Conservation (phyloP, 2,329 filamentous ascomycete genomes). For the Aspergillus alliaceus region DNA sequence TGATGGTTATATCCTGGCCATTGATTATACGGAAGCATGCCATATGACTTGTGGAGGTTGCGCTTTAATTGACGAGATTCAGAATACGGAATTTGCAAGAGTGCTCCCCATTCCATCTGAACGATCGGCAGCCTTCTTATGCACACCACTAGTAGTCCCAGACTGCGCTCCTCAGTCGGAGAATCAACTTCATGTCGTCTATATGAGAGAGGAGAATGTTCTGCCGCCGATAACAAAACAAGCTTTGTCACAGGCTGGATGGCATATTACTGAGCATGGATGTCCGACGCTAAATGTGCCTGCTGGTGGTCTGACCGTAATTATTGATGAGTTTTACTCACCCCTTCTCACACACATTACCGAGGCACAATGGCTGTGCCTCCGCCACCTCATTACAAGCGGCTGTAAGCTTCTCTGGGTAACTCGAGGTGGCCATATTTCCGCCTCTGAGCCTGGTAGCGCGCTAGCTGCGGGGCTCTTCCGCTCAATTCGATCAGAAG, state of each 20-base stretch:
- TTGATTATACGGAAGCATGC: background rate
- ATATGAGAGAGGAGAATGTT: background rate
- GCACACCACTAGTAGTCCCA: background rate
- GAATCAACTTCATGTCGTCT: background rate
- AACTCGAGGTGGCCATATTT: slow-evolving; percentile 3
- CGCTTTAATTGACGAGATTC: background rate
- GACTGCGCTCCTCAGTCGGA: background rate
- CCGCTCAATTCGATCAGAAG: slow-evolving; percentile 8
- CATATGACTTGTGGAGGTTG: background rate
- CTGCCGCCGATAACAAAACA: background rate
- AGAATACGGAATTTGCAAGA: background rate
- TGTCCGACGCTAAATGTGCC: background rate
- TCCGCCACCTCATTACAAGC: background rate
- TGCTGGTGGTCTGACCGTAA: background rate
- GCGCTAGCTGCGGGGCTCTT: slow-evolving; percentile 7
- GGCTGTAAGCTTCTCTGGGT: slow-evolving; percentile 10
- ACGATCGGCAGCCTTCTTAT: background rate
- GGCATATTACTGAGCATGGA: background rate
- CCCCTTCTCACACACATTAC: background rate
- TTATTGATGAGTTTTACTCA: slow-evolving; percentile 1
- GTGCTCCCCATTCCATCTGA: background rate
- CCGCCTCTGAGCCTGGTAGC: background rate
- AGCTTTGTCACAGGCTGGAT: background rate
- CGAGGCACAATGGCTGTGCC: slow-evolving; percentile 1
- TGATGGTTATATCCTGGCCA: background rate